Percentiles rank a stretch among this genome's conserved stretches.
Conservation (phyloP, 1,284 basidiomycete species). For the Sanghuangporus sanghuang region DNA sequence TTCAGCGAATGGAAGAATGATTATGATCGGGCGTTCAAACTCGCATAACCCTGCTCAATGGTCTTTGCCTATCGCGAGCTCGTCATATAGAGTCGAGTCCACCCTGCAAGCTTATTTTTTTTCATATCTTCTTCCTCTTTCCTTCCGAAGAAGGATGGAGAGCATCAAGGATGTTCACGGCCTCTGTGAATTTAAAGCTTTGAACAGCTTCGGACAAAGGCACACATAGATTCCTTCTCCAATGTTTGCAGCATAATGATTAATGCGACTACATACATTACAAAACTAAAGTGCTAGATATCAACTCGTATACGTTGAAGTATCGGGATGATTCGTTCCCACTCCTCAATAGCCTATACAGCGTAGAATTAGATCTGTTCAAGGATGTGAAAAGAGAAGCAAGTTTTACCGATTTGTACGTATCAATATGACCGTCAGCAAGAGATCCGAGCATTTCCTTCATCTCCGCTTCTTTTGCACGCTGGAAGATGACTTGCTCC, state of each 20-base stretch:
- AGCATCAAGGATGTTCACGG: no score
- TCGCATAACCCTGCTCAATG: background rate
- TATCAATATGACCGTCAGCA: constrained; percentile 92
- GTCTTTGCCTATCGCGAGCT: no score
- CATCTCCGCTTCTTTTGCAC: constrained; percentile 91
- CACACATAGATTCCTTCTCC: no score
- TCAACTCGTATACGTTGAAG: constrained; percentile 86
- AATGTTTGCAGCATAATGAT: background rate
- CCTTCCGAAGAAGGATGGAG: no score
- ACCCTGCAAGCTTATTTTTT: no score
- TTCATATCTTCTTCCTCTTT: no score
- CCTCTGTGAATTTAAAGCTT: no score
- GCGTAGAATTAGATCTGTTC: background rate
- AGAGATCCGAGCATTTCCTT: constrained; percentile 88
- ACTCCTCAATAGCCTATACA: constrained; percentile 81
- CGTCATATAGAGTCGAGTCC: no score
- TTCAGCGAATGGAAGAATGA: constrained; percentile 37
- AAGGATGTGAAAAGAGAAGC: background rate
- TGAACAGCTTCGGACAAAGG: no score
- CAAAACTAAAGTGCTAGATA: constrained; percentile 39
- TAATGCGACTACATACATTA: background rate
- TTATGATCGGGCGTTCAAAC: constrained; percentile 25
- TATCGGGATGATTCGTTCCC: constrained; percentile 85
- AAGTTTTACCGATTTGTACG: constrained; percentile 74
- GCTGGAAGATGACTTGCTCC: constrained; percentile 88